phyloP scores from a whole-genome alignment of 805 yeast genomes.

The Kluyveromyces aestuarii region DNA sequence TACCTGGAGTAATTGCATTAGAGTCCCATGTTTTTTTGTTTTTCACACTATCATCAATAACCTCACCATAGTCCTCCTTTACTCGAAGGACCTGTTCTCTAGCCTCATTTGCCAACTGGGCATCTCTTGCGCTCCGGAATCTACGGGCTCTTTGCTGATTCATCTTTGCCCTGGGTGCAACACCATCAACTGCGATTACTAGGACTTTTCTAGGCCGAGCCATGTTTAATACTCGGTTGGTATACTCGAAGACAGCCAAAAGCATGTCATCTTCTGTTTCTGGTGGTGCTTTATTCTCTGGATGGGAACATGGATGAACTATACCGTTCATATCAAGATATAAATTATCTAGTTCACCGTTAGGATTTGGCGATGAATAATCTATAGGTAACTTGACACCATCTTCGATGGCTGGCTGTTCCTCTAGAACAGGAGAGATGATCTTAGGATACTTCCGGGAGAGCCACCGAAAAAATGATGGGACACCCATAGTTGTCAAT shows the following conservation, averaged over 20 bases:
- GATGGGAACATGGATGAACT: conserved; percentile 98
- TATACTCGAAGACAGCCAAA: conserved; percentile 83
- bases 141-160: conserved; percentile 94
- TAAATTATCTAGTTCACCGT: conserved; percentile 90
- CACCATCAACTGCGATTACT: conserved; percentile 97
- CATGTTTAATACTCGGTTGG: conserved; percentile 85
- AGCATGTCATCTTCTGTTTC: conserved; percentile 96
- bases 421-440: conserved; percentile 83
- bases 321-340: conserved; percentile 98
- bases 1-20: conserved; percentile 96
- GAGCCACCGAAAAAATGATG: conserved; percentile 95
- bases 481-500: conserved; percentile 71
- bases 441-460: conserved; percentile 90
- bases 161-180: conserved; percentile 97
- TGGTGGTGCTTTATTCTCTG: conserved; percentile 93
- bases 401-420: conserved; percentile 46
- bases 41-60: conserved; percentile 66
- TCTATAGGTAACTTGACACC: conserved; percentile 57
- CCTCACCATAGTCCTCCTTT: conserved; percentile 40
- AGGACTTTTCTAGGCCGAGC: conserved; percentile 91
- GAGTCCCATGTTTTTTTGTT: conserved; percentile 85
- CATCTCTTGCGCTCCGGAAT: conserved; percentile 86
- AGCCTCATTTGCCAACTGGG: conserved; percentile 66
- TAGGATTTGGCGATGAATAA: conserved; percentile 75
- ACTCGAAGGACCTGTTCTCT: conserved; percentile 38